Evolutionary conservation across 352 stramenopile genomes (phyloP), one percentile per base, ranked within the genome.

Genomic region (Ophiocytium majus): DNA sequence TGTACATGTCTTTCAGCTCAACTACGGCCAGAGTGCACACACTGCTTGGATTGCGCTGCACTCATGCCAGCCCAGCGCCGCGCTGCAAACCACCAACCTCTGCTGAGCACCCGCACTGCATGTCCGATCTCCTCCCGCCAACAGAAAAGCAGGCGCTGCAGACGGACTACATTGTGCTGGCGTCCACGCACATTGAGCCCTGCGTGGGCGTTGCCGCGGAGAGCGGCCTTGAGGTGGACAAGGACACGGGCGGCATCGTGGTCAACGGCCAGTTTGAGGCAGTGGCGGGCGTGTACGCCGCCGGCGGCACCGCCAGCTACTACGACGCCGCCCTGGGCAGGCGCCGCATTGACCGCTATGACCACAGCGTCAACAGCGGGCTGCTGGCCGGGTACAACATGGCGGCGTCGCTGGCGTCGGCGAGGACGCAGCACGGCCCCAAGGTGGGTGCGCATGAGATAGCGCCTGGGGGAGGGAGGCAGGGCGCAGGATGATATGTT

Each of bases 351-450:
- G 94, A 97, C 82, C 90, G 86, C 49, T 97, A 96, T 86, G 94
- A 98, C 86, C 94, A 97, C 83, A 93, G 94, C 0, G 93, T 98
- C 19, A 98, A 98, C 90, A 95, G 92, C 34, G 94, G 94, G 0
- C 90, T 98, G 0, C 90, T 93, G 17, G 94, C 94, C 0, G 94
- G 81, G n/a, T 84, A 84, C 63, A 84, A 84, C 63, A 84, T 84
- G 81, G 81, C 81, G 37, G 64, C 81, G 17, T 36, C 81, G 34
- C 10, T 84, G 75, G 36, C 31, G 64, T 76, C 64, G 34, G 64
- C 64, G 34, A 5, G 64, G 5, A 17, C 64, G 34, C 64, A 76
- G 64, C 34, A 37, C 64, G 34, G 64, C 64, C 5, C 5, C 31
- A 34, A 76, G 64, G 64, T 76, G 64, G 5, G 64, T 76, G 5